These are phyloP conservation scores for Diaporthe eres DNA, from an alignment of 2,329 filamentous ascomycete species.

Conservation along the genomic window DNA sequence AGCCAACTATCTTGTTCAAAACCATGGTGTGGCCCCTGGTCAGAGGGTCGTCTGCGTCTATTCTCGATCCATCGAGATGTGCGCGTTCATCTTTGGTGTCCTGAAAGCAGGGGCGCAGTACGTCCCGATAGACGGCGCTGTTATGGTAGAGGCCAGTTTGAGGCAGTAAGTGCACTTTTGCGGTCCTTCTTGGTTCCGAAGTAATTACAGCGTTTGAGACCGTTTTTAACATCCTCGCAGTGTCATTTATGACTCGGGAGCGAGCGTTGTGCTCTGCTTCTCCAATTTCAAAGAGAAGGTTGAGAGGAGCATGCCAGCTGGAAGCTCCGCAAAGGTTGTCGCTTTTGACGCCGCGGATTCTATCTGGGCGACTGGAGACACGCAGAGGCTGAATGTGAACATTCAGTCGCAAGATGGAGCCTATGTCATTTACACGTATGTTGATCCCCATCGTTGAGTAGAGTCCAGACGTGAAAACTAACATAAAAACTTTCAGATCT, in stretches of 20 bases:
- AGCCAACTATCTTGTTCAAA: conserved; percentile 53
- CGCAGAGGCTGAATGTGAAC: conserved; percentile 43
- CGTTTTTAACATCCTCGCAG: conserved; percentile 5
- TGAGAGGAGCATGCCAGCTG: conserved; percentile 30
- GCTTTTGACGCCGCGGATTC: conserved; percentile 34
- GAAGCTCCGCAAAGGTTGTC: conserved; percentile 2
- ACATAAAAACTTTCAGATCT: conserved; percentile 49
- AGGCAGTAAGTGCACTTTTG: conserved; percentile 65
- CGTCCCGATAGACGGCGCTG: conserved; percentile 70
- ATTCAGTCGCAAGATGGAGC: conserved; percentile 56
- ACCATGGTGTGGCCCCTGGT: conserved; percentile 20
- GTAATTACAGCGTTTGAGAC: conserved; percentile 44
- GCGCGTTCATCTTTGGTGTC: conserved; percentile 69
- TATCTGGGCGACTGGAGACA: conserved; percentile 38
- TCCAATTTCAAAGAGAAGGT: conserved; percentile 31
- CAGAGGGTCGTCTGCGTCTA: conserved; percentile 31
- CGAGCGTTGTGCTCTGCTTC: conserved; percentile 28
- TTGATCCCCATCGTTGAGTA: too few species aligned
- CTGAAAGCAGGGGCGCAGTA: conserved; percentile 72
- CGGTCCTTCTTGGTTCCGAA: conserved; percentile 59
- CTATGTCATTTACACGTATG: conserved; percentile 65
- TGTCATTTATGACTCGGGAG: conserved; percentile 35
- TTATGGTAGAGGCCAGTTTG: conserved; percentile 64
- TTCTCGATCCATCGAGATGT: conserved; percentile 61
- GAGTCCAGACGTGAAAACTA: not conserved